Conservation (phyloP, 495 filamentous ascomycete genomes). For the Penicillium malachiteum region DNA sequence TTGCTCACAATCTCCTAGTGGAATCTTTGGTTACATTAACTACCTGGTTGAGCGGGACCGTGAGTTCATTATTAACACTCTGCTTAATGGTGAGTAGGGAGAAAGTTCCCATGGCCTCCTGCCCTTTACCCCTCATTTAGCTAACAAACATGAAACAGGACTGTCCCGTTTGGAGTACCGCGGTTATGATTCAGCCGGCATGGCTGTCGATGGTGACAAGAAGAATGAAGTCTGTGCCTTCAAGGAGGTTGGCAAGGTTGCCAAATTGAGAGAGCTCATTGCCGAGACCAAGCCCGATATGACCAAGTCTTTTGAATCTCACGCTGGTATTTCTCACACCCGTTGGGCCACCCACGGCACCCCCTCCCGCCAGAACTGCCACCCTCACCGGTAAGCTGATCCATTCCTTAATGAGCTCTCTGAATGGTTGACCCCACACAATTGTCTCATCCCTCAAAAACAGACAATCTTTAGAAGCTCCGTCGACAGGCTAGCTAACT, state of each 20-base stretch:
- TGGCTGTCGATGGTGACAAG: slow-evolving; percentile 96
- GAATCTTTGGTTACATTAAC: slow-evolving; percentile 98
- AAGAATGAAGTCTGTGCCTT: slow-evolving; percentile 96
- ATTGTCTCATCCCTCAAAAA: background rate
- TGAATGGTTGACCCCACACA: too few relatives aligned
- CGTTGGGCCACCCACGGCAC: slow-evolving; percentile 97
- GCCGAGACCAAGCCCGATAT: slow-evolving; percentile 78
- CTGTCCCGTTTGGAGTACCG: slow-evolving; percentile 89
- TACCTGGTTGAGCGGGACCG: slow-evolving; percentile 91
- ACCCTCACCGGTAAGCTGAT: slow-evolving; percentile 82
- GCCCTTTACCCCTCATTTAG: background rate
- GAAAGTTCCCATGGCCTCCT: background rate
- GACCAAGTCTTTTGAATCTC: slow-evolving; percentile 91
- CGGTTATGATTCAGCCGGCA: slow-evolving; percentile 94
- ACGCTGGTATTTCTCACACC: slow-evolving; percentile 97
- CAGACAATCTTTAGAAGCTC: too few relatives aligned
- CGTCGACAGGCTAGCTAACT: background rate
- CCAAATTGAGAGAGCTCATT: slow-evolving; percentile 90
- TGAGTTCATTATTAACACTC: slow-evolving; percentile 88
- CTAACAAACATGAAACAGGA: slow-evolving; percentile 44
- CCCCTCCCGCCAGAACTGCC: slow-evolving; percentile 92
- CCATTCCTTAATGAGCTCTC: background rate
- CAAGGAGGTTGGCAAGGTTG: slow-evolving; percentile 99
- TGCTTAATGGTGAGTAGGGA: slow-evolving; percentile 78
- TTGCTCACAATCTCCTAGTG: slow-evolving; percentile 53